phyloP scores from a whole-genome alignment of 345 rosid genomes.

The Rhizophora mangle region DNA sequence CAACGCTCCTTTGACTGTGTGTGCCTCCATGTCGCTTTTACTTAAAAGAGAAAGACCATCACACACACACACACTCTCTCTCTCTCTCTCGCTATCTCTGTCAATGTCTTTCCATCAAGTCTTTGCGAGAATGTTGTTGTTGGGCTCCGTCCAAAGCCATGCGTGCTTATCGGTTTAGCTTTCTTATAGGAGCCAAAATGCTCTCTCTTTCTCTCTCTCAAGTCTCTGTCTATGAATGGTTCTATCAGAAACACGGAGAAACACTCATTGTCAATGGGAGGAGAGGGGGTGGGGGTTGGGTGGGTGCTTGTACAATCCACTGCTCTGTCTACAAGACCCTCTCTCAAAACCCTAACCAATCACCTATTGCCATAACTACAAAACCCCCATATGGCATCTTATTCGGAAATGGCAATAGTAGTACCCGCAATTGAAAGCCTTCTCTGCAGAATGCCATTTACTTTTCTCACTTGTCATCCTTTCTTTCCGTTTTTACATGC shows the following conservation, averaged over 20 bases:
- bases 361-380: slow-evolving; percentile 13
- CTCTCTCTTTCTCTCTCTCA: slow-evolving; percentile 8
- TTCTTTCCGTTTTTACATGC: slow-evolving; percentile 53
- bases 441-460: slow-evolving; percentile 17
- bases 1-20: slow-evolving; percentile 26
- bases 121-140: neutral
- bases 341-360: slow-evolving; percentile 29
- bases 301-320: slow-evolving; percentile 16
- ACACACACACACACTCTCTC: neutral
- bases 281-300: slow-evolving; percentile 1
- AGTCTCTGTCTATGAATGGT: neutral
- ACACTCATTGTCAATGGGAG: slow-evolving; percentile 19
- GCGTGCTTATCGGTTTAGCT: slow-evolving; percentile 65
- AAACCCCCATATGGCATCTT: slow-evolving; percentile 17
- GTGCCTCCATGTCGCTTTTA: slow-evolving; percentile 48
- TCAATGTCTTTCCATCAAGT: slow-evolving; percentile 5
- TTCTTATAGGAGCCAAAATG: slow-evolving; percentile 19
- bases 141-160: slow-evolving; percentile 21
- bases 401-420: slow-evolving; percentile 15
- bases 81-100: slow-evolving; percentile 1
- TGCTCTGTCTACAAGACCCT: slow-evolving; percentile 7
- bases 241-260: neutral
- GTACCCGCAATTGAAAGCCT: neutral
- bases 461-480: slow-evolving; percentile 23
- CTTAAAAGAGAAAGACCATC: slow-evolving; percentile 37